phyloP scores from a whole-genome alignment of 2,329 filamentous ascomycete genomes.

The Fusarium ambrosium region DNA sequence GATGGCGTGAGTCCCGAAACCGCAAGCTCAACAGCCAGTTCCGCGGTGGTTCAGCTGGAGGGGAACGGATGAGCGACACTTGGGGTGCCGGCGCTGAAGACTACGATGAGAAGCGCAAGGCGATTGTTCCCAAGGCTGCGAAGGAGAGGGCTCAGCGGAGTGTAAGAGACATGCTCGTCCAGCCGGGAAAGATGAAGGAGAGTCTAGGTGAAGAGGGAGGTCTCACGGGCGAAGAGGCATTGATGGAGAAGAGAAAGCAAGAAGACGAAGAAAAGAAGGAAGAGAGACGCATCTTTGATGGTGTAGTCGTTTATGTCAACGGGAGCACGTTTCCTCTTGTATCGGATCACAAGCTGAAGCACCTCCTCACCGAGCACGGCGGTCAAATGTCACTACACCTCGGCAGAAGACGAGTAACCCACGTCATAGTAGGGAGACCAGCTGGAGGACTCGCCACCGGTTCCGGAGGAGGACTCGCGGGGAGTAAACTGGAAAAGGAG shows the following conservation, averaged over 20 bases:
- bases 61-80: slow-evolving; percentile 72
- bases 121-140: slow-evolving; percentile 59
- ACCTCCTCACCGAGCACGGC: slow-evolving; percentile 80
- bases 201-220: slow-evolving; percentile 24
- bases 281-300: slow-evolving; percentile 71
- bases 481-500: slow-evolving; percentile 85
- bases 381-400: slow-evolving; percentile 78
- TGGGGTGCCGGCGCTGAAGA: slow-evolving; percentile 74
- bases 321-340: slow-evolving; percentile 85
- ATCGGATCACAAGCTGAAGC: slow-evolving; percentile 89
- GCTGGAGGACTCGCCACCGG: slow-evolving; percentile 50
- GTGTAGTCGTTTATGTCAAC: slow-evolving; percentile 86
- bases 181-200: slow-evolving; percentile 59
- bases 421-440: slow-evolving; percentile 82
- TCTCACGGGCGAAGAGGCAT: slow-evolving; percentile 42
- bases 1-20: slow-evolving; percentile 79
- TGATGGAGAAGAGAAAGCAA: slow-evolving; percentile 52
- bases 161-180: slow-evolving; percentile 68
- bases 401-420: slow-evolving; percentile 81
- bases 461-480: slow-evolving; percentile 81
- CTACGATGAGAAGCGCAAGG: slow-evolving; percentile 61
- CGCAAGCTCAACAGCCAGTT: slow-evolving; percentile 80
- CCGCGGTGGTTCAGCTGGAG: slow-evolving; percentile 67
- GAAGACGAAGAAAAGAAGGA: slow-evolving; percentile 65
- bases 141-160: slow-evolving; percentile 57